Base-by-base conservation (phyloP, 257 asterid genomes). In the Paraleonurus japonicus region DNA sequence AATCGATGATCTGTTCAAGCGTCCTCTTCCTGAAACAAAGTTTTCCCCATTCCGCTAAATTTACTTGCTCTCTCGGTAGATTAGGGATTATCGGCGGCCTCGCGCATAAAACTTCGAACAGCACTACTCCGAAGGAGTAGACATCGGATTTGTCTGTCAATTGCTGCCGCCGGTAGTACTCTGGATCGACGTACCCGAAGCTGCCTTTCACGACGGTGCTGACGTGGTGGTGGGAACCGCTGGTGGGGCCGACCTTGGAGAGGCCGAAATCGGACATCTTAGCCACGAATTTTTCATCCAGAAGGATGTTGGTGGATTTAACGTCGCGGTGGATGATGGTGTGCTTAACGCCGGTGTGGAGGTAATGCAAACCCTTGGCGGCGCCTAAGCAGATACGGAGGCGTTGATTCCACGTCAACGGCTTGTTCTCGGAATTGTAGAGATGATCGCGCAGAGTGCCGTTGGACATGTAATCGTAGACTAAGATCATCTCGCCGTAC, bases 401-500 rank as follows among this genome's bases (percentile, higher is more conserved):
- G 69, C 86, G 70, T 60, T 80, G 77, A 78, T 73, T 83, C 85
- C 86, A 82, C 1, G 79, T 72, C 69, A 81, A 12, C 8, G 81
- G 78, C 13, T 26, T n/a, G 48, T 50, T 45, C 26, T 50, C 58
- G 26, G 58, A 50, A 17, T 50, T 50, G 58, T 80, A 80, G 23
- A 83, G 83, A 74, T 83, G 87, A 47, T 83, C 87, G 4, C 87
- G 81, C 4, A 83, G 83, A 20, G 85, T 81, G 20, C 87, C 87
- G 12, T 69, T 32, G 16, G 80, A 81, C 85, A 83, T 80, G 81
- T 75, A 72, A 15, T 83, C 87, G 28, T 83, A 83, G 1, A 83
- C 85, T 0, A 83, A 80, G 61, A 80, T 81, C 88, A 83, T 80
- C 35, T 83, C 88, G 2, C 68, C 22, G 61, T 70, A 68, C 65